Evolutionary conservation across 345 rosid genomes (phyloP).

Genomic region (Punica granatum): DNA sequence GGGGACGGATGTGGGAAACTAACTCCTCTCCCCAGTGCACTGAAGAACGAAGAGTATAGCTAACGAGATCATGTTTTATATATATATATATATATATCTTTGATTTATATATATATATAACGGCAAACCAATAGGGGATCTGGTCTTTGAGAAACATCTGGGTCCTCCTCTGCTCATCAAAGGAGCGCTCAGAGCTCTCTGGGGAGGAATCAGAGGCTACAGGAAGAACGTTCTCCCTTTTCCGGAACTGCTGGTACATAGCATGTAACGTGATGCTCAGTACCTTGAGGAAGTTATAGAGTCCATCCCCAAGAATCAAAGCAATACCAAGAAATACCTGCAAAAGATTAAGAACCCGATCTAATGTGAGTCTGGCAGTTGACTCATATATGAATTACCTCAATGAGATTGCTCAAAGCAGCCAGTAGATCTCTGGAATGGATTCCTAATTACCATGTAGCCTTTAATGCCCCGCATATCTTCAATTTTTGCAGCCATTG

Average conservation of each 20-base stretch:
- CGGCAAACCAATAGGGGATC: slow-evolving; percentile 64
- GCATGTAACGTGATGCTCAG: slow-evolving; percentile 46
- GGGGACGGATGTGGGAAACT: too few relatives aligned
- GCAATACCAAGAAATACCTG: slow-evolving; percentile 81
- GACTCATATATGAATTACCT: background rate
- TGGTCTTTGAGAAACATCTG: slow-evolving; percentile 65
- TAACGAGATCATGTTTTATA: too few relatives aligned
- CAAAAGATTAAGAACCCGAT: background rate
- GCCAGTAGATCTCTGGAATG: background rate
- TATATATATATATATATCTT: too few relatives aligned
- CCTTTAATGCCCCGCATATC: slow-evolving; percentile 63
- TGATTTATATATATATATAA: too few relatives aligned
- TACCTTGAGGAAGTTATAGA: slow-evolving; percentile 69
- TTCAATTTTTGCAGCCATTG: slow-evolving; percentile 23
- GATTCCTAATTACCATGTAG: slow-evolving; percentile 39
- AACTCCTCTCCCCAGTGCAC: too few relatives aligned
- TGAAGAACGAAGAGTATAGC: too few relatives aligned
- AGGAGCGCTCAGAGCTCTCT: slow-evolving; percentile 26
- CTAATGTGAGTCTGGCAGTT: background rate
- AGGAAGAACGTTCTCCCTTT: slow-evolving; percentile 26
- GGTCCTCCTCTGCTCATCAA: slow-evolving; percentile 56
- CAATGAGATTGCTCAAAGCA: background rate
- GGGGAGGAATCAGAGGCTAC: slow-evolving; percentile 24
- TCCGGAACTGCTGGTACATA: slow-evolving; percentile 35
- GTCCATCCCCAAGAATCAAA: slow-evolving; percentile 77